Evolutionary conservation across 2,329 filamentous ascomycete genomes (phyloP).

Genomic region (Cladophialophora immunda): DNA sequence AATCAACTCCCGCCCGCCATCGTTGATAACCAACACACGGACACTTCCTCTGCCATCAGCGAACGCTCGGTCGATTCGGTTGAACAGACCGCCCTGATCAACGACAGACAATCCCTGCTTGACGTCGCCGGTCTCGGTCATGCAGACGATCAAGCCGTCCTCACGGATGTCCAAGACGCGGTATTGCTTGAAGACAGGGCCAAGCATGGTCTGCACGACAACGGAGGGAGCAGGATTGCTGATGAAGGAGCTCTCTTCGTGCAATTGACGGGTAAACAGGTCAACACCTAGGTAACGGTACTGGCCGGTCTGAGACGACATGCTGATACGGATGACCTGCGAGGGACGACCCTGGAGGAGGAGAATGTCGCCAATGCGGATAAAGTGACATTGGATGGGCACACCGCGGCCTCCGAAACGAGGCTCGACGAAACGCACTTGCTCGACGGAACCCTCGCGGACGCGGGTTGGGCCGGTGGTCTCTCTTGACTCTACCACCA

Average conservation of each 20-base stretch:
- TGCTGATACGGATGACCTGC: conserved; percentile 99
- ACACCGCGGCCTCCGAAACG: conserved; percentile 59
- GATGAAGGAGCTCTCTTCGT: conserved; percentile 98
- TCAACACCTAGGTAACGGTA: conserved; percentile 99
- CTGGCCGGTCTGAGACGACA: conserved; percentile 96
- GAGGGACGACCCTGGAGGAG: conserved; percentile 98
- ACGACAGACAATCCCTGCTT: conserved; percentile 96
- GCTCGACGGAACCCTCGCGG: conserved; percentile 55
- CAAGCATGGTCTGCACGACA: conserved; percentile 98
- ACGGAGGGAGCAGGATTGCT: conserved; percentile 96
- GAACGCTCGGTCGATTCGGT: conserved; percentile 82
- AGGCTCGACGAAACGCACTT: conserved; percentile 61
- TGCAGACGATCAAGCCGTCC: conserved; percentile 82
- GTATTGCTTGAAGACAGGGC: conserved; percentile 99
- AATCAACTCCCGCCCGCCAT: conserved; percentile 90
- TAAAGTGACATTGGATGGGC: conserved; percentile 99
- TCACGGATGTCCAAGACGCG: conserved; percentile 97
- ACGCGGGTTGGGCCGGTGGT: conserved; percentile 55
- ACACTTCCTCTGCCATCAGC: conserved; percentile 91
- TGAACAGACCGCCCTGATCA: conserved; percentile 90
- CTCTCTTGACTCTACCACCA: conserved; percentile 52
- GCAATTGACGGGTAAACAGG: conserved; percentile 99
- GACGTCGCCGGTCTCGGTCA: conserved; percentile 99
- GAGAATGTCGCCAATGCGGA: conserved; percentile 97
- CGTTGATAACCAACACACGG: conserved; percentile 93